Percentiles rank a stretch among this genome's conserved stretches.
Evolutionary conservation across 148 eudicot species (phyloP).

Genomic region (Fallopia convolvulus): DNA sequence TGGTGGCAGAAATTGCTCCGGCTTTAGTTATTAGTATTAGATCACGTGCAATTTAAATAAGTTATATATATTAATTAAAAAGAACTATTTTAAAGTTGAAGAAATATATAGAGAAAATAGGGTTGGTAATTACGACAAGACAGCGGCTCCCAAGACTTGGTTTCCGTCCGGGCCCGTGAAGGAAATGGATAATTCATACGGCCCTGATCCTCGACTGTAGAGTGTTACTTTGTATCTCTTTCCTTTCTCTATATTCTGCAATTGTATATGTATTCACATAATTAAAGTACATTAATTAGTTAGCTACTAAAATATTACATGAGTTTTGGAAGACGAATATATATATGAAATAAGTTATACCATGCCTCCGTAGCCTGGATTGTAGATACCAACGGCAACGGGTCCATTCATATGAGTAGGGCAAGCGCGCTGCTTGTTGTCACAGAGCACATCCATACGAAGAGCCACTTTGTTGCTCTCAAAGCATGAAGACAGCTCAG

Average conservation of each 20-base stretch:
- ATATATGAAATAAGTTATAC: constrained; percentile 3
- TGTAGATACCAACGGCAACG: constrained; percentile 38
- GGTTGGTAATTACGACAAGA: neutral
- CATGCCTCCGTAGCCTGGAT: constrained; percentile 44
- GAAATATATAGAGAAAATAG: neutral
- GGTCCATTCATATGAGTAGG: constrained; percentile 22
- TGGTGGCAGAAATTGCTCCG: too few relatives aligned
- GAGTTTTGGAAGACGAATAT: too few relatives aligned
- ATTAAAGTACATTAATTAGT: neutral
- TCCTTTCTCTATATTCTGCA: constrained; percentile 29
- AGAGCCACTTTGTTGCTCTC: constrained; percentile 27
- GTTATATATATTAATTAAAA: too few relatives aligned
- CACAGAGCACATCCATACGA: constrained; percentile 33
- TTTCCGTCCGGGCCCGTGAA: constrained; percentile 20
- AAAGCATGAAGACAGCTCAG: constrained; percentile 31
- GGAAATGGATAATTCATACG: constrained; percentile 15
- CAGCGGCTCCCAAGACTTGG: constrained; percentile 14
- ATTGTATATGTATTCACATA: neutral
- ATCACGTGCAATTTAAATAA: neutral
- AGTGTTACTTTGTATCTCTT: constrained; percentile 24
- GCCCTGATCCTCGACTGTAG: constrained; percentile 15
- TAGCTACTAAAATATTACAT: neutral
- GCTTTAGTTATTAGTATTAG: too few relatives aligned
- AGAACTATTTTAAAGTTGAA: neutral
- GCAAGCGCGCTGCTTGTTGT: constrained; percentile 10